Conservation (phyloP, 2,329 filamentous ascomycete species). For the Knufia petricola region DNA sequence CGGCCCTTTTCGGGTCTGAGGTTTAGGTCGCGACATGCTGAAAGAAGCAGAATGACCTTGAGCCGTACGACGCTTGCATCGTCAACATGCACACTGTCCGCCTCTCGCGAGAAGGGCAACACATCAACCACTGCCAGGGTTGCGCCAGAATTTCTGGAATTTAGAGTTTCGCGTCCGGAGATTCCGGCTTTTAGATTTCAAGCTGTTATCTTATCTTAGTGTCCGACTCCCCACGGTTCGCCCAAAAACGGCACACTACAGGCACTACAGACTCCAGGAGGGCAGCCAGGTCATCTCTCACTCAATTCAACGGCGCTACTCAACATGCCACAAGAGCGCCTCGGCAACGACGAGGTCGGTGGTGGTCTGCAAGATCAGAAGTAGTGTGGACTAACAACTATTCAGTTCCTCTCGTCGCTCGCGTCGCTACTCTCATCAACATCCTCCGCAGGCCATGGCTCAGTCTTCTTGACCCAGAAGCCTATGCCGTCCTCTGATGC, state of each 20-base stretch:
- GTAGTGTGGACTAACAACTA: slow-evolving; percentile 2
- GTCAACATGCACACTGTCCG: no score
- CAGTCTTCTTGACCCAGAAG: slow-evolving; percentile 37
- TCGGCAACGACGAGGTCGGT: slow-evolving; percentile 35
- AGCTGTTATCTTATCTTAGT: neutral
- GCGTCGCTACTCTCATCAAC: slow-evolving; percentile 32
- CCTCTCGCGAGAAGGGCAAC: no score
- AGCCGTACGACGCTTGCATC: neutral
- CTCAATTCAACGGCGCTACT: neutral
- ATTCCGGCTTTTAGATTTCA: slow-evolving; percentile 6
- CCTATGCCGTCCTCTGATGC: slow-evolving; percentile 35
- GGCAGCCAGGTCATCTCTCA: neutral
- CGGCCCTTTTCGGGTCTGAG: slow-evolving; percentile 10
- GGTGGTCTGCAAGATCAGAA: neutral
- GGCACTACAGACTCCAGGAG: neutral
- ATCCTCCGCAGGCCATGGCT: slow-evolving; percentile 33
- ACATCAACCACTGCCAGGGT: no score
- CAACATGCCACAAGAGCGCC: slow-evolving; percentile 22
- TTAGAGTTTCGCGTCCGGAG: neutral
- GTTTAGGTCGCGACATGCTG: no score
- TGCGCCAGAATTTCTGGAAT: neutral
- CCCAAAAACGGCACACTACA: no score
- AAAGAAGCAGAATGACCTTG: no score
- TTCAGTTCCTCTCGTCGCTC: slow-evolving; percentile 36
- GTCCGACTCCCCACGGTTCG: no score